These are phyloP conservation scores for Ophiostoma triangulosporum DNA, from an alignment of 2,329 filamentous ascomycete genomes.

Conservation along the genomic window DNA sequence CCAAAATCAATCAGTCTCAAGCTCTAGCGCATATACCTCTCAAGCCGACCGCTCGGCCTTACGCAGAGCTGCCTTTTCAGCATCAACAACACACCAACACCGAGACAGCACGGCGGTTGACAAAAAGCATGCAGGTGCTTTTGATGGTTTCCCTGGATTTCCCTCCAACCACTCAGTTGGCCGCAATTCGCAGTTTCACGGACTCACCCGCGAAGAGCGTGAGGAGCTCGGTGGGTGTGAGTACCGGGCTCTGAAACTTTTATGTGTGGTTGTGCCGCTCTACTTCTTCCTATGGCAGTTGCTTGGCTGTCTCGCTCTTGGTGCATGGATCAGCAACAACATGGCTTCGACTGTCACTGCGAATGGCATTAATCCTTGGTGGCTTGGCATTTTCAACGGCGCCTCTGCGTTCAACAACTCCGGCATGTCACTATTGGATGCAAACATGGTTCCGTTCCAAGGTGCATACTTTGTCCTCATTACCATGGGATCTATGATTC, in stretches of 20 bases:
- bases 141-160: constrained; percentile 15
- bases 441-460: constrained; percentile 51
- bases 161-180: constrained; percentile 27
- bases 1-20: neutral
- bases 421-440: constrained; percentile 55
- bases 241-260: constrained; percentile 46
- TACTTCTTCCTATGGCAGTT: constrained; percentile 49
- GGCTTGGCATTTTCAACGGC: constrained; percentile 54
- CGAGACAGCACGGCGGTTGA: neutral
- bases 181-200: constrained; percentile 41
- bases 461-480: constrained; percentile 35
- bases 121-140: neutral
- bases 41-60: neutral
- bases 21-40: neutral
- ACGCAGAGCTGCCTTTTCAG: neutral
- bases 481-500: constrained; percentile 42
- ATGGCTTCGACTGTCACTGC: constrained; percentile 31
- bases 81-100: too few species aligned
- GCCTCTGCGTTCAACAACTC: constrained; percentile 58
- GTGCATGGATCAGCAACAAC: constrained; percentile 44
- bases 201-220: constrained; percentile 37
- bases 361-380: constrained; percentile 53
- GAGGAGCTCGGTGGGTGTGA: constrained; percentile 48
- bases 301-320: constrained; percentile 43
- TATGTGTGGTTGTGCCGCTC: constrained; percentile 44